A percentile compares a stretch with the other conserved stretches of the same genome.
Conservation (phyloP, 495 filamentous ascomycete species). For the Trichocladium antarcticum region DNA sequence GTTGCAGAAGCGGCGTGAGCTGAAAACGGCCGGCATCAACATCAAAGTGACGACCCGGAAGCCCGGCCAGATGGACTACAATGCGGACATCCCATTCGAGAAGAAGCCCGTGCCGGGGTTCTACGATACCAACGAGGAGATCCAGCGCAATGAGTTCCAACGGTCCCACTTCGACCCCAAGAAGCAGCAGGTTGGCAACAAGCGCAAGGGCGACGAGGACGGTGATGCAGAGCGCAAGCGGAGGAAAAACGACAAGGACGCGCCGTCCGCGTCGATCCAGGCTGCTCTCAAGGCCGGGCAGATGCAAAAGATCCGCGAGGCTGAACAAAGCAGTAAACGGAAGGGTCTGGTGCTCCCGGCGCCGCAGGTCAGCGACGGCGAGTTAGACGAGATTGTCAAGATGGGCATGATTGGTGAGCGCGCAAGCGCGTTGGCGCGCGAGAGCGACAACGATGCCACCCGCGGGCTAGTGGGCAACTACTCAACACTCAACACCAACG, state of each 20-base stretch:
- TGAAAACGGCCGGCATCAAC: conserved; percentile 96
- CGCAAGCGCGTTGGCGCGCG: conserved; percentile 62
- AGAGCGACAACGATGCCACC: conserved; percentile 76
- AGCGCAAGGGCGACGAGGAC: conserved; percentile 83
- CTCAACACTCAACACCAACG: conserved; percentile 60
- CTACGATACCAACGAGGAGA: conserved; percentile 82
- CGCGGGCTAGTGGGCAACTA: conserved; percentile 81
- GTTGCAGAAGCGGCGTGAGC: conserved; percentile 87
- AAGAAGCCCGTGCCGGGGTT: conserved; percentile 83
- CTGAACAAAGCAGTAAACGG: conserved; percentile 91
- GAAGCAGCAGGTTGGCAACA: conserved; percentile 90
- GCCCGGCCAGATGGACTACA: conserved; percentile 97
- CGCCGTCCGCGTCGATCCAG: conserved; percentile 60
- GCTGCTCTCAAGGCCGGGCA: conserved; percentile 92
- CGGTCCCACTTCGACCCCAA: conserved; percentile 84
- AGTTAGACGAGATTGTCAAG: conserved; percentile 96
- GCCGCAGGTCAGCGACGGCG: conserved; percentile 83
- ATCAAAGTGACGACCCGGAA: conserved; percentile 91
- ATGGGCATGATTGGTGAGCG: conserved; percentile 92
- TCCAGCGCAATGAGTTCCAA: conserved; percentile 70
- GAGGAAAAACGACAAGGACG: conserved; percentile 73
- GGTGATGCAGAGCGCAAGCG: conserved; percentile 75
- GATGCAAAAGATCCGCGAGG: conserved; percentile 90
- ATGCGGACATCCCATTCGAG: conserved; percentile 96
- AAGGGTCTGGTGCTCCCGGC: conserved; percentile 65